Percentiles rank a stretch among this genome's conserved stretches.
These are phyloP conservation scores for Vigna angularis DNA, from an alignment of 306 rosid genomes.

Conservation along the genomic window DNA sequence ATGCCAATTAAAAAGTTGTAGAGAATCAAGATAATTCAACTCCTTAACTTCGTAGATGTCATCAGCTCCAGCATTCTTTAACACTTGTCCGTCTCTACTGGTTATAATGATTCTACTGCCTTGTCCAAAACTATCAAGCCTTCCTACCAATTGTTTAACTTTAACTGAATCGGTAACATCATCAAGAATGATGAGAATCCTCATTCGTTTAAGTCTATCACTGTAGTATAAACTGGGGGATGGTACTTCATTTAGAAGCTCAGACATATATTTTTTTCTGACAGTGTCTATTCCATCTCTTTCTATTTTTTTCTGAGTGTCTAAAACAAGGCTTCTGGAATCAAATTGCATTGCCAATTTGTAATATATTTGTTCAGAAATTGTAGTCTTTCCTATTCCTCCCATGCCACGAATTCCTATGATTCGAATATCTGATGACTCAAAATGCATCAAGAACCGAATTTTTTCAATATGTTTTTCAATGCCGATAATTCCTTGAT, in stretches of 20 bases:
- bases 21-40: conserved; percentile 40
- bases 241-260: background rate
- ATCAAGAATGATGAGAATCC: conserved; percentile 45
- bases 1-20: conserved; percentile 36
- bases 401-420: conserved; percentile 47
- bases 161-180: background rate
- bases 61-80: conserved; percentile 30
- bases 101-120: conserved; percentile 43
- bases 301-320: background rate
- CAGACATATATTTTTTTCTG: background rate
- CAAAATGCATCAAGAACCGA: conserved; percentile 4
- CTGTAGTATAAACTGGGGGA: background rate
- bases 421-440: conserved; percentile 14
- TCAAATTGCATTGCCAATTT: conserved; percentile 3
- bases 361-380: conserved; percentile 1
- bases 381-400: conserved; percentile 43
- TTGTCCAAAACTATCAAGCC: background rate
- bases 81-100: conserved; percentile 39
- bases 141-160: conserved; percentile 27
- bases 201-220: conserved; percentile 1
- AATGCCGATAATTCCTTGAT: conserved; percentile 34
- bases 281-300: background rate
- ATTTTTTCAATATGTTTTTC: conserved; percentile 5
- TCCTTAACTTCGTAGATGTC: conserved; percentile 27
- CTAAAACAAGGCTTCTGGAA: background rate